These are phyloP conservation scores for Lepidium africanum DNA, from an alignment of 345 rosid species.

Conservation along the genomic window DNA sequence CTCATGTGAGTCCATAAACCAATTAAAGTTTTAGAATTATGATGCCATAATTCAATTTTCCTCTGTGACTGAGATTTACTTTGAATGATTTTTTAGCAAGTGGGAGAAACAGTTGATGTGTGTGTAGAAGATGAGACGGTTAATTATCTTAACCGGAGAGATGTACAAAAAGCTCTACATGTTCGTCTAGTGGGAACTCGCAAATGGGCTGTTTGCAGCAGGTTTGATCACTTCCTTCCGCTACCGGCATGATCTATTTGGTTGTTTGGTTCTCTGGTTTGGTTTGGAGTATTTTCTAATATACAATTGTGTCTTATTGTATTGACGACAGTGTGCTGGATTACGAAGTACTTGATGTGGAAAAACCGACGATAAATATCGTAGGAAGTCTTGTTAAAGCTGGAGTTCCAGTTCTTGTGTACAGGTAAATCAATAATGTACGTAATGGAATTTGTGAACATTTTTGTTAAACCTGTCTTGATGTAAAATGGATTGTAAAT, in stretches of 20 bases:
- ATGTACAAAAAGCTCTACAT: constrained; percentile 82
- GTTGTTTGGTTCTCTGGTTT: not conserved
- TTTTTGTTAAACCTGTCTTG: not conserved
- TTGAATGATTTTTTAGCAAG: constrained; percentile 37
- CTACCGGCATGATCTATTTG: not conserved
- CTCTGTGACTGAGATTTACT: not conserved
- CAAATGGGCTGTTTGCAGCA: constrained; percentile 85
- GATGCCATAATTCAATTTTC: not conserved
- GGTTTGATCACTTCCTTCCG: constrained; percentile 29
- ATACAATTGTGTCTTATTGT: not conserved
- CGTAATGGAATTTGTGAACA: not conserved
- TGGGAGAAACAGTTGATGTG: constrained; percentile 65
- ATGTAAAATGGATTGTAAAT: not conserved
- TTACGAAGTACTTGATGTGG: constrained; percentile 65
- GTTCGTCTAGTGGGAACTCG: constrained; percentile 79
- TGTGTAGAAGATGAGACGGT: constrained; percentile 94
- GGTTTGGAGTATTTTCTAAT: not conserved
- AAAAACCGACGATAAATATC: constrained; percentile 60
- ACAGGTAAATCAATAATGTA: constrained; percentile 43
- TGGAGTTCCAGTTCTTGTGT: constrained; percentile 67
- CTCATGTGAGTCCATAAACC: constrained; percentile 37
- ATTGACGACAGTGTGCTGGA: constrained; percentile 52
- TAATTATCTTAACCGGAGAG: constrained; percentile 75
- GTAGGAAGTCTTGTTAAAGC: constrained; percentile 54
- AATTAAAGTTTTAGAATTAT: not conserved